A percentile compares a stretch with the other conserved stretches of the same genome.
phyloP scores from a whole-genome alignment of 306 rosid genomes.

The Herpetospermum pedunculosum region DNA sequence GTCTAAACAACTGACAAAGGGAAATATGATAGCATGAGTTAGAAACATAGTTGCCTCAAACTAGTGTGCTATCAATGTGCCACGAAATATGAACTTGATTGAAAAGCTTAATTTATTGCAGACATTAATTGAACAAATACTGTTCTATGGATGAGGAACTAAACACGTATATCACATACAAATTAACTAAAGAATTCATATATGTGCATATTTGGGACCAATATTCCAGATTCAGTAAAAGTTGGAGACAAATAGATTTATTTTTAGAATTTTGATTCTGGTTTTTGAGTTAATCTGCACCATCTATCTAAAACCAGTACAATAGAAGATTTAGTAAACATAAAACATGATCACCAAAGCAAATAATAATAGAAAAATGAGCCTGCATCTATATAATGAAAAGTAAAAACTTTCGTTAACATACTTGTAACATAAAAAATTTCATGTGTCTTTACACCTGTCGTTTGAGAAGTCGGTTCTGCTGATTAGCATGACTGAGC shows the following conservation, averaged over 20 bases:
- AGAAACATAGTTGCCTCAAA: not conserved
- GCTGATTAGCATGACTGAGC: constrained; percentile 93
- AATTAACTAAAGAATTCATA: not conserved
- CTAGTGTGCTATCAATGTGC: not conserved
- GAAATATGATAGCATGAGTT: not conserved
- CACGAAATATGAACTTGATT: not conserved
- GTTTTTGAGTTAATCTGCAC: not conserved
- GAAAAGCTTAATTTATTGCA: not conserved
- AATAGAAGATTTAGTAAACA: constrained; percentile 3
- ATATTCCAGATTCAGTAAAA: not conserved
- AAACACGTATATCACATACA: not conserved
- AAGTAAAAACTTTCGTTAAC: not conserved
- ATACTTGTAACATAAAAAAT: not conserved
- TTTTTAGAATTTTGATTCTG: not conserved
- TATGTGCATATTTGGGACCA: not conserved
- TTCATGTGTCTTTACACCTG: constrained; percentile 40
- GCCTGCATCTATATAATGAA: not conserved
- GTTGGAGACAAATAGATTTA: not conserved
- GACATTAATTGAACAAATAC: not conserved
- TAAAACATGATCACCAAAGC: not conserved
- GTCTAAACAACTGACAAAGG: not conserved
- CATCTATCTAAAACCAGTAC: not conserved
- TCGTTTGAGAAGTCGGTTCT: constrained; percentile 80
- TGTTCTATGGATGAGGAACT: not conserved
- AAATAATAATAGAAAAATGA: not conserved